Conservation (phyloP, 768 basidiomycete species). For the Suillus lakei region DNA sequence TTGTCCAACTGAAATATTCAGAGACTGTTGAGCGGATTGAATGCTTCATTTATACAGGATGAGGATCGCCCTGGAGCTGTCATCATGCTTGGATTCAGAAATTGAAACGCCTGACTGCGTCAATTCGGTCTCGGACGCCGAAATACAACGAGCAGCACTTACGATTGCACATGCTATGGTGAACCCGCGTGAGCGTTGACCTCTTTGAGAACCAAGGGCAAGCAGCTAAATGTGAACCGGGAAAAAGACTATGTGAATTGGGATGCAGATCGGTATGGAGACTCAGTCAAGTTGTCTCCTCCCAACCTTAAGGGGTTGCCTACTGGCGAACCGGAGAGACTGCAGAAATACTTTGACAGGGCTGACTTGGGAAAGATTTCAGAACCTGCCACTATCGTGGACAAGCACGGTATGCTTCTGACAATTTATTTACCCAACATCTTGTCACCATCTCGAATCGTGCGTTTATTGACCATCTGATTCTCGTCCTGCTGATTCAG, state of each 20-base stretch:
- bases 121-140: neutral
- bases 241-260: neutral
- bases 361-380: neutral
- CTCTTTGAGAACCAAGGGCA: too few relatives aligned
- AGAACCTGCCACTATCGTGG: neutral
- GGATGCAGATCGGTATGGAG: neutral
- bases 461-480: neutral
- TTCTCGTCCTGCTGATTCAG: neutral
- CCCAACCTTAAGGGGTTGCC: neutral
- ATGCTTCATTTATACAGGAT: neutral
- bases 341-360: neutral
- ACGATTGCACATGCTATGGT: too few relatives aligned
- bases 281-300: neutral
- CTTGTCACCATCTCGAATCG: too few relatives aligned
- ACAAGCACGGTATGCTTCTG: neutral
- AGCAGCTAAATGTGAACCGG: too few relatives aligned
- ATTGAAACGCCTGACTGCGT: neutral
- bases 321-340: neutral
- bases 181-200: too few relatives aligned
- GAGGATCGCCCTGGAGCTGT: neutral
- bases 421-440: too few relatives aligned
- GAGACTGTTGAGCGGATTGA: too few relatives aligned
- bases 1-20: too few relatives aligned
- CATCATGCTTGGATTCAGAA: neutral
- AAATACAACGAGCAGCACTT: neutral